Evolutionary conservation across 371 early-diverging fungal species (phyloP).

Genomic region (Syncephalis fuscata): DNA sequence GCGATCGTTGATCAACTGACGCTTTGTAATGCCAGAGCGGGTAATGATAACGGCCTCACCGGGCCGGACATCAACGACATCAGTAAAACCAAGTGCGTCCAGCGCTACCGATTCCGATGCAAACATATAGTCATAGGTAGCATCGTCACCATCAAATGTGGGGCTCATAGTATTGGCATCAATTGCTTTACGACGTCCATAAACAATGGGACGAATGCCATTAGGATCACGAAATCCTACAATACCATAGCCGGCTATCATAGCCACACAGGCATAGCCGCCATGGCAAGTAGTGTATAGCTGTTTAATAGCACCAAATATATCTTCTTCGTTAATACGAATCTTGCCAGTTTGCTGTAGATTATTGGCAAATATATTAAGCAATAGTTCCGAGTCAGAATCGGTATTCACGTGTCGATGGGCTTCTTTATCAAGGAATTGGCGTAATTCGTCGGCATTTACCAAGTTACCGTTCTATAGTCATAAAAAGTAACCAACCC

Average conservation of each 20-base stretch:
- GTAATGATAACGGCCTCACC: constrained; percentile 87
- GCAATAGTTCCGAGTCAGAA: constrained; percentile 90
- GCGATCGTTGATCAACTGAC: constrained; percentile 27
- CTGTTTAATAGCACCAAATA: constrained; percentile 76
- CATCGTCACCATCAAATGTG: neutral
- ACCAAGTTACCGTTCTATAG: constrained; percentile 89
- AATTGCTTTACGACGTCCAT: constrained; percentile 53
- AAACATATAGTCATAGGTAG: constrained; percentile 81
- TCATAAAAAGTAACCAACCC: neutral
- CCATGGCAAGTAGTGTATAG: constrained; percentile 72
- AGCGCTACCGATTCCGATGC: constrained; percentile 91
- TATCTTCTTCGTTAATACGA: constrained; percentile 91
- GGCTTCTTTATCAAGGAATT: constrained; percentile 76
- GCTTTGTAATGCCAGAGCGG: constrained; percentile 37
- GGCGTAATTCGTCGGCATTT: constrained; percentile 72
- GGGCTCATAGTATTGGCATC: constrained; percentile 1
- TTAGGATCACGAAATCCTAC: constrained; percentile 88
- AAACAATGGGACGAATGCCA: constrained; percentile 88
- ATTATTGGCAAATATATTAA: constrained; percentile 90
- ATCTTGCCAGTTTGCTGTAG: constrained; percentile 80
- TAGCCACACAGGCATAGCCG: constrained; percentile 85
- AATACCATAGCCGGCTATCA: constrained; percentile 89
- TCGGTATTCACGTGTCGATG: constrained; percentile 98
- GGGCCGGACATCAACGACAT: constrained; percentile 56
- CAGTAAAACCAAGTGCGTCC: constrained; percentile 74